Base-by-base conservation (phyloP, 2,329 filamentous ascomycete species). In the Fusarium mangiferae region DNA sequence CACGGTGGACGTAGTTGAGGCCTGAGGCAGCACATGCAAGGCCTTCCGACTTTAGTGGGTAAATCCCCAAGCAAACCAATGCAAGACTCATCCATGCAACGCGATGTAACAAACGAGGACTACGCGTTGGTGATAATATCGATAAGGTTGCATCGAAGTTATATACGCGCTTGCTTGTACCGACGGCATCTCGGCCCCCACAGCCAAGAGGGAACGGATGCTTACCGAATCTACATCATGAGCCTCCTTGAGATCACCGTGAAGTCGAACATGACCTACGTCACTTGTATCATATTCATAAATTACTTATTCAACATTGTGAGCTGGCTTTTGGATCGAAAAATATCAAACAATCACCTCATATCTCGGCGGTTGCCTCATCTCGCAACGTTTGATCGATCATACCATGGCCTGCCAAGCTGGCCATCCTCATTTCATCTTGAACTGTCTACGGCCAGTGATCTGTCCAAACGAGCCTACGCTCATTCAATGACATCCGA, bases 1-100 rank as follows among this genome's bases (percentile, higher is more conserved):
- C 28, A 7, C 13, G 20, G 26, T 48, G n/a, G 30, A 12, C 7
- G 9, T 4, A 20, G 48, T 35, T 51, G 12, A 4, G 30, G 48
- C 72, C 72, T 75, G 61, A 70, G 72, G 72, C 72, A 73, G 54
- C 72, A 73, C 42, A 61, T 66, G 49, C 64, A 66, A 22, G 17
- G 20, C 39, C 18, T 14, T 42, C 15, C 26, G 18, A 26, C 17
- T 17, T 35, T 28, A 22, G 26, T 28, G 28, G 20, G 6, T 51
- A 20, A 22, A 24, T 51, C 48, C 28, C 30, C 48, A 20, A 51
- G 30, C 17, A 51, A 20, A 51, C 33, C 46, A 51, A 33, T 51
- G 35, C 30, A 30, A 67, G 33, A 67, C 58, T 66, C 44, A 58
- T 38, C 38, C 60, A 46, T 69, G 63, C 41, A 62, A 55, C 38